Percentiles rank a stretch among this genome's conserved stretches.
phyloP scores from a whole-genome alignment of 1,139 yeast species.

The Blastobotrys ciferrii region DNA sequence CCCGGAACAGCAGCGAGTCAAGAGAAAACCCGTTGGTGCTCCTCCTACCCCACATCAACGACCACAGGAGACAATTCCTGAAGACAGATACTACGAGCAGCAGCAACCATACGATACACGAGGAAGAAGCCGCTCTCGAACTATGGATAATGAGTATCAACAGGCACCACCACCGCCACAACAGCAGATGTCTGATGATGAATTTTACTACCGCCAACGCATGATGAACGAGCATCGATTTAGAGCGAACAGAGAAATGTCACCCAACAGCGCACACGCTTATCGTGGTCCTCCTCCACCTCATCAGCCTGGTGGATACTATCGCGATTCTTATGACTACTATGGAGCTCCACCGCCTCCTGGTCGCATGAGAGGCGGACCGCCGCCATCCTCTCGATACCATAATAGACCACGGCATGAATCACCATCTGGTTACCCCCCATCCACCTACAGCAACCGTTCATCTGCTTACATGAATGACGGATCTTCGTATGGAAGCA shows the following conservation, averaged over 20 bases:
- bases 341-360: constrained; percentile 9
- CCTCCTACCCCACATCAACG: constrained; percentile 3
- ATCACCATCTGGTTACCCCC: background rate
- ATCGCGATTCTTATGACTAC: background rate
- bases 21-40: constrained; percentile 1
- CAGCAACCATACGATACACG: constrained; percentile 1
- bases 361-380: background rate
- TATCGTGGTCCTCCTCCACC: constrained; percentile 9
- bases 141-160: background rate
- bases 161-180: background rate
- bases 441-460: background rate
- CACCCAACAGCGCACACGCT: constrained; percentile 3
- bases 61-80: background rate
- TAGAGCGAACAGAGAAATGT: background rate
- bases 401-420: background rate
- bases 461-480: constrained; percentile 3
- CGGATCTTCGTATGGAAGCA: background rate
- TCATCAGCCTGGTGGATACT: constrained; percentile 2
- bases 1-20: background rate
- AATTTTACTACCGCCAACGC: constrained; percentile 5
- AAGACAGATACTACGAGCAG: background rate
- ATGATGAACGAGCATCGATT: constrained; percentile 2
- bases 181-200: background rate
- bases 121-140: background rate
- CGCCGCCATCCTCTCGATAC: background rate